Conservation (phyloP, 2,329 filamentous ascomycete species). For the Xylariaceae sp. region DNA sequence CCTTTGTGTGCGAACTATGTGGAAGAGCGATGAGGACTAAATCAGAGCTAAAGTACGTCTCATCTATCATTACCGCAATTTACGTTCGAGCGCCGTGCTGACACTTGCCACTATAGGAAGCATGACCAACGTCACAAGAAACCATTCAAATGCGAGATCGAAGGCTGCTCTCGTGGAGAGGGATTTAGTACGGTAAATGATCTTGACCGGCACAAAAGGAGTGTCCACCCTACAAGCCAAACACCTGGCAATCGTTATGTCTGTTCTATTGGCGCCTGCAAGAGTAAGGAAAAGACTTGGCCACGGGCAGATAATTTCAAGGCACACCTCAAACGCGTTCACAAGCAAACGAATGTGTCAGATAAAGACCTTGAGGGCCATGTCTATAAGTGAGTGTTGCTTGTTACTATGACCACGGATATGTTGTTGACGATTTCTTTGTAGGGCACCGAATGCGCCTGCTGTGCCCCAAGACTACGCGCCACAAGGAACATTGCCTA, state of each 20-base stretch:
- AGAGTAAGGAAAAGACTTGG: conserved; percentile 65
- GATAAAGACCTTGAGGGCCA: conserved; percentile 40
- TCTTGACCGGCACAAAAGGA: conserved; percentile 71
- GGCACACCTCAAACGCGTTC: conserved; percentile 69
- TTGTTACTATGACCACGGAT: background rate
- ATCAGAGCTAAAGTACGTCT: conserved; percentile 53
- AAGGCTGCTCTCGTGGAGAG: conserved; percentile 54
- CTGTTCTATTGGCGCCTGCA: conserved; percentile 56
- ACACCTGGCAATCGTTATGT: conserved; percentile 51
- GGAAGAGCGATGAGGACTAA: conserved; percentile 43
- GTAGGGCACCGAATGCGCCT: background rate
- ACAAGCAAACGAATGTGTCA: conserved; percentile 40
- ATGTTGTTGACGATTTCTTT: conserved; percentile 17
- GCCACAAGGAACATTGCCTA: conserved; percentile 6
- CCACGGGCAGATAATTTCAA: conserved; percentile 83
- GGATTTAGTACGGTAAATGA: conserved; percentile 82
- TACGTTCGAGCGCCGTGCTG: conserved; percentile 20
- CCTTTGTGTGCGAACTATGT: conserved; percentile 40
- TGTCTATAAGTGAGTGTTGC: conserved; percentile 27
- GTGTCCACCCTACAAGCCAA: conserved; percentile 55
- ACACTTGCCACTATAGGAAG: conserved; percentile 53
- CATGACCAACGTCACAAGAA: conserved; percentile 68
- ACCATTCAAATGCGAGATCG: conserved; percentile 57
- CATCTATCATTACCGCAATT: background rate
- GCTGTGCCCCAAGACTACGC: conserved; percentile 7